Conservation (phyloP, 805 yeast species). For the Kodamaea neixiangensis region DNA sequence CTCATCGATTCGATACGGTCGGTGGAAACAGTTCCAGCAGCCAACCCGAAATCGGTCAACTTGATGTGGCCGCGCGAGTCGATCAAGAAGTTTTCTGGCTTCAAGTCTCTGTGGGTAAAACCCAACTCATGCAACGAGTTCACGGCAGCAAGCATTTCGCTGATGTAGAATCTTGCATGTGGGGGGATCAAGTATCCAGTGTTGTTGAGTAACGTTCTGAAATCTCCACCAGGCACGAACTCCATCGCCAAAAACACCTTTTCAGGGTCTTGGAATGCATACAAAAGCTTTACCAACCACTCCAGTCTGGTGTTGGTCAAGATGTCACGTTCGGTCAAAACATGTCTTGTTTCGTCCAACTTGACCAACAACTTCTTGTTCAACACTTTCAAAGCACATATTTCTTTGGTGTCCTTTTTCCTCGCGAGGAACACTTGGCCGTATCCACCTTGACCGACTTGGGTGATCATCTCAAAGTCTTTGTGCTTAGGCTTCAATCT, state of each 20-base stretch:
- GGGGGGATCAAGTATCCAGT: conserved; percentile 92
- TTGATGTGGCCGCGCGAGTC: conserved; percentile 91
- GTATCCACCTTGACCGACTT: conserved; percentile 99
- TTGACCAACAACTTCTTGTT: conserved; percentile 84
- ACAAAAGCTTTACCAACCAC: conserved; percentile 91
- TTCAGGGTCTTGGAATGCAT: conserved; percentile 92
- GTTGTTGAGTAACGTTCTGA: conserved; percentile 88
- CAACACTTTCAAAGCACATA: conserved; percentile 91
- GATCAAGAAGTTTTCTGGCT: conserved; percentile 90
- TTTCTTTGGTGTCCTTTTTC: conserved; percentile 90
- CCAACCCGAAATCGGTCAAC: conserved; percentile 94
- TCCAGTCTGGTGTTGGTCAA: conserved; percentile 93
- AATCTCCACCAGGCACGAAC: conserved; percentile 99
- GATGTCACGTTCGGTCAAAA: conserved; percentile 93
- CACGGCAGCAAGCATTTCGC: conserved; percentile 95
- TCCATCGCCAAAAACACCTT: conserved; percentile 97
- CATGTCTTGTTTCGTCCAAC: conserved; percentile 94
- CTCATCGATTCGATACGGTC: conserved; percentile 94
- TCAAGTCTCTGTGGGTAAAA: conserved; percentile 94
- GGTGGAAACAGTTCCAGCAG: conserved; percentile 92
- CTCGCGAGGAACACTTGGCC: conserved; percentile 98
- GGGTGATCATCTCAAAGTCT: conserved; percentile 95
- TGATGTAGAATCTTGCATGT: conserved; percentile 91
- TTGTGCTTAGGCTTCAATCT: conserved; percentile 90
- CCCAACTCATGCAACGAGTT: conserved; percentile 93